Percentiles rank a stretch among this genome's conserved stretches.
These are phyloP conservation scores for Pseudogymnoascus sp. DNA, from an alignment of 2,329 filamentous ascomycete species.

Conservation along the genomic window DNA sequence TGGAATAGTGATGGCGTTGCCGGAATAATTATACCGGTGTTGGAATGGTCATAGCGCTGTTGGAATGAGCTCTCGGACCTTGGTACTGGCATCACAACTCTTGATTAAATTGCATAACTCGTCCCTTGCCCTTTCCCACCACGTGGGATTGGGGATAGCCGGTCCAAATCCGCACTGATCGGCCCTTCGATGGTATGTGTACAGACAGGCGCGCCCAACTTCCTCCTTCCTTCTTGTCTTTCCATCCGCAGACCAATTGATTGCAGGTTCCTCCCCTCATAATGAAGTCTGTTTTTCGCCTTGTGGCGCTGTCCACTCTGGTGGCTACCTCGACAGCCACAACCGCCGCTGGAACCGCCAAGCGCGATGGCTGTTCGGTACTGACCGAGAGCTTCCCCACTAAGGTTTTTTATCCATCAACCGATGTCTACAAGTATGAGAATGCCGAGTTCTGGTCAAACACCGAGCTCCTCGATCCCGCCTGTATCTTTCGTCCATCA, in stretches of 20 bases:
- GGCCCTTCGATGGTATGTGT: not conserved
- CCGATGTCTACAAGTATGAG: constrained; percentile 7
- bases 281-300: not conserved
- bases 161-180: not conserved
- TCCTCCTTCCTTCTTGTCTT: not conserved
- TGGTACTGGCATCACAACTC: not conserved
- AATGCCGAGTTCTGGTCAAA: constrained; percentile 13
- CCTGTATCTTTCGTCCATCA: constrained; percentile 11
- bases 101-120: not conserved
- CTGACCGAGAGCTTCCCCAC: constrained; percentile 3
- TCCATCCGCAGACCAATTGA: not conserved
- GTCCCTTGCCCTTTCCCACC: not conserved
- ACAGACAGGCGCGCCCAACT: not conserved
- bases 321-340: not conserved
- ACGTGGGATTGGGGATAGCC: not conserved
- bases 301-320: not conserved
- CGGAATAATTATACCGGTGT: no score
- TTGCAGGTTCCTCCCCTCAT: not conserved
- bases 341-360: not conserved
- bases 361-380: not conserved
- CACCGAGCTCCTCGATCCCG: constrained; percentile 8
- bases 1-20: no score
- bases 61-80: not conserved
- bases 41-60: not conserved
- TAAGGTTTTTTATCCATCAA: constrained; percentile 9